Base-by-base conservation (phyloP, 192 early-diverging fungal species). In the Tieghemiomyces parasiticus region DNA sequence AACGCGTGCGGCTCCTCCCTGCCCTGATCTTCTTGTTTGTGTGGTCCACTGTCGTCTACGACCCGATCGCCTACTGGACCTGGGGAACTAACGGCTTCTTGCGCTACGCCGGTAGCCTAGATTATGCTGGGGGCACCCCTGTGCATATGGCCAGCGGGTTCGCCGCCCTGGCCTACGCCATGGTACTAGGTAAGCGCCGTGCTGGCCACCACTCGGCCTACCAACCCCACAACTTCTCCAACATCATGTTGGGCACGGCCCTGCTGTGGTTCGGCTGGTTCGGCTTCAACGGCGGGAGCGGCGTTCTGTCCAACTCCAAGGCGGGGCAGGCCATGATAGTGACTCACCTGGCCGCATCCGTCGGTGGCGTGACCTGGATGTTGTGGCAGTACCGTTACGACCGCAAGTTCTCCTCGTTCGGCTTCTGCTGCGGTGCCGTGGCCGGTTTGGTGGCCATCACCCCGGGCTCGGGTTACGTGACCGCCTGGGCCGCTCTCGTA, bases 221-320 rank as follows among this genome's bases (percentile, higher is more conserved):
- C 64, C 72, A 80, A 61, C 85, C 89, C 28, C 87, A 91, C 67
- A 90, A 87, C 65, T 78, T 89, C 30, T 76, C 85, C 20, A 84
- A 85, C 76, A 88, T 95, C 26, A 78, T 90, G 61, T 74, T 92
- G 26, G 92, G 90, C 4, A 80, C 83, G 25, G 75, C 85, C 13
- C 70, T 92, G 29, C 66, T 95, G 50, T 92, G 90, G 84, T 92
- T 95, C 65, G 91, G 91, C 34, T 94, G 90, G 89, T 84, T 87
- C 49, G 88, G 85, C 0, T 94, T 92, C 70, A 94, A 94, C 68
- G 88, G 82, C 22, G 90, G 89, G 32, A 78, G 71, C n/a, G 87
- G 85, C 2, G 66, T 87, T 19, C 76, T 80, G 30, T 78, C 79
- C 28, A 84, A 81, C 16, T 77, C 84, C 0, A 75, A 86, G 3